Percentiles rank a stretch among this genome's conserved stretches.
Conservation (phyloP, 192 early-diverging fungal species). For the Coemansia sp. region DNA sequence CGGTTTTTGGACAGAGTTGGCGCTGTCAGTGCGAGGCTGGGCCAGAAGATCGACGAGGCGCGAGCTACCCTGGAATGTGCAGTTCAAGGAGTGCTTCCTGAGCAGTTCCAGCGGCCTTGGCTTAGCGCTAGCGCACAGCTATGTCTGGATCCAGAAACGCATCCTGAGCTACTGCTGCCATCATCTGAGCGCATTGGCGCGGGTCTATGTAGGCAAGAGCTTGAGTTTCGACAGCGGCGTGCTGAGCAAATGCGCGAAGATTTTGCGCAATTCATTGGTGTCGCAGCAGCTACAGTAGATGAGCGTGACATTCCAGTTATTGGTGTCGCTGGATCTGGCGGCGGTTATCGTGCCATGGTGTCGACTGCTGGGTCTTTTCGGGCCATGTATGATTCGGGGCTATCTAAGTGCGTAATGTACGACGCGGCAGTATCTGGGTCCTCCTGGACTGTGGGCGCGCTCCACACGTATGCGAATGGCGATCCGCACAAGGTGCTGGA, state of each 20-base stretch:
- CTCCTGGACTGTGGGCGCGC: slow-evolving; percentile 37
- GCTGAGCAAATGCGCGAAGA: slow-evolving; percentile 53
- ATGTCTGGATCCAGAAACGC: slow-evolving; percentile 26
- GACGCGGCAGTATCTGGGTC: slow-evolving; percentile 60
- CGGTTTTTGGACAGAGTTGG: slow-evolving; percentile 26
- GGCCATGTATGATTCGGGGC: slow-evolving; percentile 63
- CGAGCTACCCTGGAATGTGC: slow-evolving; percentile 16
- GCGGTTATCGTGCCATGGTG: slow-evolving; percentile 83
- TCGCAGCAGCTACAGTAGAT: slow-evolving; percentile 60
- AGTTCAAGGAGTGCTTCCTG: slow-evolving; percentile 36
- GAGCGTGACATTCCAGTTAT: slow-evolving; percentile 69
- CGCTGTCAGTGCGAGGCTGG: slow-evolving; percentile 20
- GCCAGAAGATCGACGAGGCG: slow-evolving; percentile 22
- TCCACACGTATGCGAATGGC: slow-evolving; percentile 37
- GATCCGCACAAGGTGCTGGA: slow-evolving; percentile 53
- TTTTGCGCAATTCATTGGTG: slow-evolving; percentile 79
- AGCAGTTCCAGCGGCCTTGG: slow-evolving; percentile 41
- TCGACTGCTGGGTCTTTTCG: slow-evolving; percentile 67
- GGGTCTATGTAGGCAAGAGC: slow-evolving; percentile 32
- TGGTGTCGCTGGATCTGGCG: slow-evolving; percentile 73
- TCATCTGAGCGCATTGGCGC: slow-evolving; percentile 30
- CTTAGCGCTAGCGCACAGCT: slow-evolving; percentile 31
- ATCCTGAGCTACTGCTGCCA: slow-evolving; percentile 33
- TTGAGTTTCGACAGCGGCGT: slow-evolving; percentile 21
- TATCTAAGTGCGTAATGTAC: slow-evolving; percentile 70